These are phyloP conservation scores for Artemisia tridentata DNA, from an alignment of 129 eudicot genomes.

Conservation along the genomic window DNA sequence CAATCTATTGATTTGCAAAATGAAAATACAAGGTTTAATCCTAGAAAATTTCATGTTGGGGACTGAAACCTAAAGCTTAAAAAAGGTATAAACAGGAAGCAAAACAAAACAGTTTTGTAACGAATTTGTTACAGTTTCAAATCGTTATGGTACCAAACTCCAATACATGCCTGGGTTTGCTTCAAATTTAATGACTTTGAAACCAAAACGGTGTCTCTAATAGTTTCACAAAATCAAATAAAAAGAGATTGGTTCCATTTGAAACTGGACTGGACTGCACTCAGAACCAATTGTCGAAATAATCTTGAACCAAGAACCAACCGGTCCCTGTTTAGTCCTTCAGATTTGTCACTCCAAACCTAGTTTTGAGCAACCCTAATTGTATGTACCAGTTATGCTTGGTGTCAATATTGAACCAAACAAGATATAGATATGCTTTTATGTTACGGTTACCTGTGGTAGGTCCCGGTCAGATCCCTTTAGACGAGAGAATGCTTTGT, in stretches of 20 bases:
- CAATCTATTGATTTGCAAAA: slow-evolving; percentile 50
- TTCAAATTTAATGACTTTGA: neutral
- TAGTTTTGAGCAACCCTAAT: neutral
- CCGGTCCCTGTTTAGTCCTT: neutral
- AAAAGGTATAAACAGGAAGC: neutral
- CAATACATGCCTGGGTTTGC: neutral
- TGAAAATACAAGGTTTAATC: slow-evolving; percentile 6
- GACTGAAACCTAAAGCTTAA: neutral
- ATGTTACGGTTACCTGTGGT: slow-evolving; percentile 61
- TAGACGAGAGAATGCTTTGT: slow-evolving; percentile 91
- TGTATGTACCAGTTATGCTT: neutral
- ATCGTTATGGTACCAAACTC: neutral
- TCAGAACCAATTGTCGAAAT: neutral
- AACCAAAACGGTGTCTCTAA: neutral
- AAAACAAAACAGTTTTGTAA: neutral
- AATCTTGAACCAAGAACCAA: slow-evolving; percentile 8
- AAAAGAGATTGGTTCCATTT: neutral
- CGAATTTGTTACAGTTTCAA: neutral
- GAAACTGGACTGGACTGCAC: neutral
- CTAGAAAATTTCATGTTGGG: slow-evolving; percentile 5
- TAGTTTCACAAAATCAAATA: slow-evolving; percentile 4
- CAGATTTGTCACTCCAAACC: neutral
- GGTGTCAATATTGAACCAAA: slow-evolving; percentile 12
- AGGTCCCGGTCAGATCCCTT: slow-evolving; percentile 96
- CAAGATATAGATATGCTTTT: neutral